Conservation (phyloP, 2,329 filamentous ascomycete genomes). For the Aspergillus pseudotamarii region DNA sequence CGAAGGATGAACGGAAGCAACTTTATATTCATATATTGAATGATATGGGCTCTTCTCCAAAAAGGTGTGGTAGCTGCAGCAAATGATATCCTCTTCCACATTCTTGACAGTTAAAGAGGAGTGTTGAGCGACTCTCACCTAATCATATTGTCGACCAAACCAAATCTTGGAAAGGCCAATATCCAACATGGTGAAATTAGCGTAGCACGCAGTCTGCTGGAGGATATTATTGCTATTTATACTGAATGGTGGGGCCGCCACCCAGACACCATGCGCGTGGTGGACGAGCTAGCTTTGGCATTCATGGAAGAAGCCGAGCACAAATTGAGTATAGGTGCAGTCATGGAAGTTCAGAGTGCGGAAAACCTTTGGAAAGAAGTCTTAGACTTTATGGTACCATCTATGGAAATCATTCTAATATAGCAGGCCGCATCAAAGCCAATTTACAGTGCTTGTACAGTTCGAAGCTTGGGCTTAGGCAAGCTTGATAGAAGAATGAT, state of each 20-base stretch:
- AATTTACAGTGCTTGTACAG: neutral
- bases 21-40: neutral
- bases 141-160: neutral
- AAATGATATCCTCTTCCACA: neutral
- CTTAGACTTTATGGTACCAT: neutral
- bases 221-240: neutral
- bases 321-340: neutral
- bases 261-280: neutral
- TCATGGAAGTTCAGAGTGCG: neutral
- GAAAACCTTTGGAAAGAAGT: neutral
- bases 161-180: neutral
- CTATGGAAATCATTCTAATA: neutral
- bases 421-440: neutral
- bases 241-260: neutral
- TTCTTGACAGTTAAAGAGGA: neutral
- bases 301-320: neutral
- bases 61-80: neutral
- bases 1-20: neutral
- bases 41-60: neutral
- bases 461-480: neutral
- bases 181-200: neutral
- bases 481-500: neutral
- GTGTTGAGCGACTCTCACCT: neutral
- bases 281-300: neutral
- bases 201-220: neutral